A percentile compares a stretch with the other conserved stretches of the same genome.
phyloP scores from a whole-genome alignment of 1,284 basidiomycete species.

The Apiotrichum sp. region DNA sequence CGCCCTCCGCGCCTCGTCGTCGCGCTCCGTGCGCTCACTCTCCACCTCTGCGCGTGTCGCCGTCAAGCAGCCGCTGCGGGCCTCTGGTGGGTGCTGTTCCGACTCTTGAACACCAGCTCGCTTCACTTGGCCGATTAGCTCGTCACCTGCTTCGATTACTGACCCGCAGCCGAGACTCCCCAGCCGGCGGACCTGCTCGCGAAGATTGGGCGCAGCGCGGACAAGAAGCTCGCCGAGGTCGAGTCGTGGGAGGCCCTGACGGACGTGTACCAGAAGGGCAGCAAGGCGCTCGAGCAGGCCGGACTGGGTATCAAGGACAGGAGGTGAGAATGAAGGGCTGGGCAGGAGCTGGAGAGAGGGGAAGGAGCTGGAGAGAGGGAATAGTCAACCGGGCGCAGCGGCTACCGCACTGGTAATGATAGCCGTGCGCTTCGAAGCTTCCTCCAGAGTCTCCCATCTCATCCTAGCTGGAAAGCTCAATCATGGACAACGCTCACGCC shows the following conservation, averaged over 20 bases:
- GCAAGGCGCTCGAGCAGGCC: slow-evolving; percentile 26
- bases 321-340: slow-evolving; percentile 26
- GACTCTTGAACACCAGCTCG: not conserved
- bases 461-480: too few relatives aligned
- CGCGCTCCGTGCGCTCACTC: slow-evolving; percentile 15
- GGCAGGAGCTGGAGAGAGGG: not conserved
- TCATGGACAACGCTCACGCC: not conserved
- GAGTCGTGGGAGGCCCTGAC: slow-evolving; percentile 37
- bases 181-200: slow-evolving; percentile 30
- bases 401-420: too few relatives aligned
- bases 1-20: slow-evolving; percentile 26
- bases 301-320: slow-evolving; percentile 35
- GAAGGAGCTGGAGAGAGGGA: too few relatives aligned
- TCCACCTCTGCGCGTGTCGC: slow-evolving; percentile 19
- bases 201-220: slow-evolving; percentile 38
- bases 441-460: too few relatives aligned
- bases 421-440: too few relatives aligned
- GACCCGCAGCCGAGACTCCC: slow-evolving; percentile 23
- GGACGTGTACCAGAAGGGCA: slow-evolving; percentile 30
- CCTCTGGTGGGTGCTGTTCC: slow-evolving; percentile 22
- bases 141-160: slow-evolving; percentile 4
- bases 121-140: too few relatives aligned
- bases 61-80: slow-evolving; percentile 24
- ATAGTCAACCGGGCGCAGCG: not conserved
- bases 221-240: slow-evolving; percentile 32